A percentile compares a stretch with the other conserved stretches of the same genome.
Evolutionary conservation across 2,329 filamentous ascomycete genomes (phyloP).

Genomic region (Diaporthe ampelina): DNA sequence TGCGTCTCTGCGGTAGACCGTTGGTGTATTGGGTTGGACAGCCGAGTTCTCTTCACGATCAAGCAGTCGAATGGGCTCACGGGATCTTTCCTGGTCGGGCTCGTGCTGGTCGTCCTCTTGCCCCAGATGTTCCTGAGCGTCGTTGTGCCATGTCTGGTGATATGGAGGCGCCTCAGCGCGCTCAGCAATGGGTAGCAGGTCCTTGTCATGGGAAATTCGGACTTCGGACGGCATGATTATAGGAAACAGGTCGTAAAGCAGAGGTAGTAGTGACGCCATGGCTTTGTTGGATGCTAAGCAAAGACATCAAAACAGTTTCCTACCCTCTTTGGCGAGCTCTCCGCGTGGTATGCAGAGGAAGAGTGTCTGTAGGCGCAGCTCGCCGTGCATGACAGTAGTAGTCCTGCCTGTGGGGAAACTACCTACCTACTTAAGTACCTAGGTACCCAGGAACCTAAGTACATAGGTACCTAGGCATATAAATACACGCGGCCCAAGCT

Average conservation of each 20-base stretch:
- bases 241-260: conserved; percentile 70
- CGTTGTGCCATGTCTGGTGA: background rate
- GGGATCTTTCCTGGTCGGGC: conserved; percentile 55
- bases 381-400: background rate
- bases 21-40: conserved; percentile 36
- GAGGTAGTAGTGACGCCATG: conserved; percentile 68
- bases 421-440: too few species aligned
- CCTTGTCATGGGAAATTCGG: conserved; percentile 63
- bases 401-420: background rate
- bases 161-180: conserved; percentile 30
- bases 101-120: conserved; percentile 42
- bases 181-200: conserved; percentile 31
- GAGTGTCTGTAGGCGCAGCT: too few species aligned
- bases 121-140: conserved; percentile 34
- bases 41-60: conserved; percentile 34
- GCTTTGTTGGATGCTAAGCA: background rate
- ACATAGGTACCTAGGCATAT: too few species aligned
- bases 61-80: conserved; percentile 40
- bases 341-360: too few species aligned
- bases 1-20: conserved; percentile 63
- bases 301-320: background rate
- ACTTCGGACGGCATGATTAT: conserved; percentile 72
- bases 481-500: too few species aligned
- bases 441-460: too few species aligned
- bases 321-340: background rate